Evolutionary conservation across 108 stramenopile species (phyloP), one percentile per base, ranked within the genome.

Genomic region (Nitzschia putrida): DNA sequence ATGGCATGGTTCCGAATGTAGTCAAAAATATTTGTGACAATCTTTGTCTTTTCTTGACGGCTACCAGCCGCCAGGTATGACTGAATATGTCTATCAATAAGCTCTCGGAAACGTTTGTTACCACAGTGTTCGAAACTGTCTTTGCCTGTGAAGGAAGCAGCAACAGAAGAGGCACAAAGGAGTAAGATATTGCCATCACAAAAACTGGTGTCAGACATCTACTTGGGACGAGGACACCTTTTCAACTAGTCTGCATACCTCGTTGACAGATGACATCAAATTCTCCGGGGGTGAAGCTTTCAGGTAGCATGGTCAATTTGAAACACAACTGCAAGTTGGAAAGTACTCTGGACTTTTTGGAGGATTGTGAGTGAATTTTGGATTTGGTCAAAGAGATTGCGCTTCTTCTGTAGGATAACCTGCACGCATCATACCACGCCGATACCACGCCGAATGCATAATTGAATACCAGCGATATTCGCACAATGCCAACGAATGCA

Each of bases 191-290:
- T 50, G 49, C n/a, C n/a, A n/a, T n/a, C n/a, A n/a, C n/a, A n/a
- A n/a, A n/a, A n/a, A n/a, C n/a, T n/a, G 16, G 1, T 18, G 20
- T 50, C 16, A 16, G 49, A 50, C 20, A 20, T 55, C 54, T 7
- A 22, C 22, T 13, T 55, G 54, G 20, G 49, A 50, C 49, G 5
- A 18, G 2, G 20, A 50, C 49, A 18, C 16, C 49, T 16, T 18
- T 18, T 18, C 20, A 50, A 59, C 13, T 16, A 38, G 29, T 34
- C 29, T 34, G 29, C 57, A 61, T 61, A 22, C 69, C 69, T 50
- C 69, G 45, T 54, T 71, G 69, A 37, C 69, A 71, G 21, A 71
- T 71, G 12, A 71, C 69, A 61, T 71, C 69, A 20, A 14, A 43
- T 43, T 61, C 37, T 20, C 59, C 69, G 52, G 69, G 69, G 13